Evolutionary conservation across 331 rosid genomes (phyloP).

Genomic region (Pyrus hybrid): DNA sequence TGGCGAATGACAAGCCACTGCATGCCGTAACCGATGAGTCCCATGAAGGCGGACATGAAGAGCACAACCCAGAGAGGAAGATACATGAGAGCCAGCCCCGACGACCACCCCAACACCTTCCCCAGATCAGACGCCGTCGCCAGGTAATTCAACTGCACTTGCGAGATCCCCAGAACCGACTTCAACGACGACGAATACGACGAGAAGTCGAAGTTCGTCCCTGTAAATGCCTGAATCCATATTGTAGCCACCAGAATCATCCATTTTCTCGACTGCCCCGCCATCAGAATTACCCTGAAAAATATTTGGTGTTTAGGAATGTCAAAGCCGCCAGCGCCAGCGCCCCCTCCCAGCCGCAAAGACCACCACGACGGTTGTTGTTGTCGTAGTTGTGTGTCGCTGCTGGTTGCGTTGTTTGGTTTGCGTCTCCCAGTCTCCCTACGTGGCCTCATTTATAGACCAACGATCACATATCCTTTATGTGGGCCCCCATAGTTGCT

Average conservation of each 20-base stretch:
- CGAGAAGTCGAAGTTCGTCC: conserved; percentile 88
- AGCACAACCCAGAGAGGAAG: conserved; percentile 62
- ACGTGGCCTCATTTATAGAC: conserved; percentile 32
- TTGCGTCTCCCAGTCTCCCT: neutral
- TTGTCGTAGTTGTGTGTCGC: neutral
- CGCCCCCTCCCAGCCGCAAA: neutral
- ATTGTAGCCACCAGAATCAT: conserved; percentile 71
- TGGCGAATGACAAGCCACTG: conserved; percentile 73
- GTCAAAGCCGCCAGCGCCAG: neutral
- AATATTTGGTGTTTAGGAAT: neutral
- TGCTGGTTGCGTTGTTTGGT: neutral
- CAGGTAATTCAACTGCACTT: conserved; percentile 68
- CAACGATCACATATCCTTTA: neutral
- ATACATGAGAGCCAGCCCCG: conserved; percentile 67
- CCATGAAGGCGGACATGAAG: conserved; percentile 68
- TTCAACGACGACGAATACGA: conserved; percentile 66
- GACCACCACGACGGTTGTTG: neutral
- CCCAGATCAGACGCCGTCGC: conserved; percentile 90
- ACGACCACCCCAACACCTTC: conserved; percentile 85
- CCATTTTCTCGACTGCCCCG: conserved; percentile 88
- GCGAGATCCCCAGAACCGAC: conserved; percentile 67
- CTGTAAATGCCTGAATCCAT: conserved; percentile 96
- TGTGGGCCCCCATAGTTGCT: neutral
- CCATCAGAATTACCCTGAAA: conserved; percentile 24
- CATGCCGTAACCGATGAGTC: conserved; percentile 62